Evolutionary conservation across 2,329 filamentous ascomycete species (phyloP).

Genomic region (Aspergillus uvarum): DNA sequence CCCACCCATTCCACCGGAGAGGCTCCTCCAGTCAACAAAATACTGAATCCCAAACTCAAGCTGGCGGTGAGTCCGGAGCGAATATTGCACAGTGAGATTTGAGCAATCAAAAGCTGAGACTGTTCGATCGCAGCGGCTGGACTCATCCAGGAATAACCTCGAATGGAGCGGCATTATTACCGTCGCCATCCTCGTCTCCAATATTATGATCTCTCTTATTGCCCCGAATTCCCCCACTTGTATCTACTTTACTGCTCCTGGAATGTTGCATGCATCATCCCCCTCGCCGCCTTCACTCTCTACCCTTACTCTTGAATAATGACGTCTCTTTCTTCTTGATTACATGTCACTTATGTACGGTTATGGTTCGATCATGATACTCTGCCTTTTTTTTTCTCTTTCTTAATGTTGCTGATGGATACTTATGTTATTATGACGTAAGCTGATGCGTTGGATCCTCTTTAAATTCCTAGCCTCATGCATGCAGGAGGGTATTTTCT

Average conservation of each 20-base stretch:
- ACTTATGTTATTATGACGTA: background rate
- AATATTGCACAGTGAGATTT: background rate
- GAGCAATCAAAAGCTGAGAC: background rate
- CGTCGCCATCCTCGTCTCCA: background rate
- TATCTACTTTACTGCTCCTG: background rate
- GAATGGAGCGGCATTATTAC: background rate
- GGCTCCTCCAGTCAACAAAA: slow-evolving; percentile 28
- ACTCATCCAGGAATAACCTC: background rate
- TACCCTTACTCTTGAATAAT: background rate
- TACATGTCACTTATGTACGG: background rate
- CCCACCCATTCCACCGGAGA: slow-evolving; percentile 39
- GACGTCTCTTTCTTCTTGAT: background rate
- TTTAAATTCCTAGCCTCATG: background rate
- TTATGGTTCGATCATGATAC: background rate
- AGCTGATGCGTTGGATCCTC: background rate
- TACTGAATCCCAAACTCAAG: background rate
- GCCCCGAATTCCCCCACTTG: background rate
- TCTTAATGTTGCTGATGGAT: background rate
- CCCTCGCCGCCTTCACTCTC: background rate
- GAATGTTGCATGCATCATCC: background rate
- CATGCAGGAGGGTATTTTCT: background rate
- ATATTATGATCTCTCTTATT: background rate
- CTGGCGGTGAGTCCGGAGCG: background rate
- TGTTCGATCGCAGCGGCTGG: background rate
- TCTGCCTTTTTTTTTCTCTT: background rate